Conservation (phyloP, 371 early-diverging fungal genomes). For the Capillidium rhysosporum region DNA sequence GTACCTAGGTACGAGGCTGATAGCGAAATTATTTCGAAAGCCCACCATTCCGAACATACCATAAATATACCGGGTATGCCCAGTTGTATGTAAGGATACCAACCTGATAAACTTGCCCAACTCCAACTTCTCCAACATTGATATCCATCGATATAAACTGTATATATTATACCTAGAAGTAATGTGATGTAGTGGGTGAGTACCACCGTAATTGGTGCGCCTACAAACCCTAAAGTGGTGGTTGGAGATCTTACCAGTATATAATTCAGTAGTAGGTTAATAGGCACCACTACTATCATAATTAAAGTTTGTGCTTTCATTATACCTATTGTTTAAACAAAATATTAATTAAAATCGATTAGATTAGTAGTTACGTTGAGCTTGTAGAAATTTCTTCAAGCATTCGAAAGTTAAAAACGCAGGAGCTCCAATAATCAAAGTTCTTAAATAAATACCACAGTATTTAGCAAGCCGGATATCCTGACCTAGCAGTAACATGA, state of each 20-base stretch:
- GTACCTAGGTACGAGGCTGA: conserved; percentile 58
- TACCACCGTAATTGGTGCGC: conserved; percentile 63
- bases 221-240: conserved; percentile 48
- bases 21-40: conserved; percentile 46
- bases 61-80: conserved; percentile 35
- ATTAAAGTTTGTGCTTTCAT: conserved; percentile 62
- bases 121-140: conserved; percentile 77
- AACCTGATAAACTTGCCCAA: conserved; percentile 30
- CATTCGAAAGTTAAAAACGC: conserved; percentile 59
- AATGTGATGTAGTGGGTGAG: conserved; percentile 57
- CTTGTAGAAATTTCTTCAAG: conserved; percentile 56
- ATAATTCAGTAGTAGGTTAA: conserved; percentile 55
- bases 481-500: conserved; percentile 30
- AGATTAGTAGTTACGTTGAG: conserved; percentile 23
- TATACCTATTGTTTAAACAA: conserved; percentile 17
- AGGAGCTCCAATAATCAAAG: conserved; percentile 48
- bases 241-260: conserved; percentile 42
- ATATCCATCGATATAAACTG: conserved; percentile 35
- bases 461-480: conserved; percentile 22
- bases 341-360: conserved; percentile 10
- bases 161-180: conserved; percentile 32
- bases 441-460: conserved; percentile 36
- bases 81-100: conserved; percentile 42
- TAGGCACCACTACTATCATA: conserved; percentile 39
- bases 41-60: conserved; percentile 59